Conservation (phyloP, 352 stramenopile species). For the Halophytophthora batemanensis region DNA sequence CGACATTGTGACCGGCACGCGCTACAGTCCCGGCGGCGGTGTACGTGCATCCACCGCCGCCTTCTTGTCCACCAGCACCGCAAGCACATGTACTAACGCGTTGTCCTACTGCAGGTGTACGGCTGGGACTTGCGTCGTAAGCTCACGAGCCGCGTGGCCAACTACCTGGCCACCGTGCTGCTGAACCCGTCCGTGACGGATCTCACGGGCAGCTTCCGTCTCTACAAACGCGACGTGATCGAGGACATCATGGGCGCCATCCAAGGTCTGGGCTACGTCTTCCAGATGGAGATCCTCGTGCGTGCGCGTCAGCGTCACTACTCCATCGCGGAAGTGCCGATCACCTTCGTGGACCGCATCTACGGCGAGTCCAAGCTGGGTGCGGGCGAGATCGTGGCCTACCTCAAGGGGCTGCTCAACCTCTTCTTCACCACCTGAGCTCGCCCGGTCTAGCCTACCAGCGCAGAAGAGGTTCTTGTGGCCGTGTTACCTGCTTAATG, state of each 20-base stretch:
- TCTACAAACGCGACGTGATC: conserved; percentile 96
- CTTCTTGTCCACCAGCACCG: too few species aligned
- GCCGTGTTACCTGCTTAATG: too few species aligned
- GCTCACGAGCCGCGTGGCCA: conserved; percentile 95
- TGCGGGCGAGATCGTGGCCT: conserved; percentile 96
- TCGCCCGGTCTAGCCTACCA: too few species aligned
- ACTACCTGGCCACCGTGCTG: conserved; percentile 97
- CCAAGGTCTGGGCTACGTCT: conserved; percentile 93
- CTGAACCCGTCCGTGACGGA: conserved; percentile 94
- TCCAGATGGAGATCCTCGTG: conserved; percentile 99
- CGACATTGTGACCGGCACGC: conserved; percentile 97
- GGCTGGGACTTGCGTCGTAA: conserved; percentile 97
- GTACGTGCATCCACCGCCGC: conserved; percentile 61
- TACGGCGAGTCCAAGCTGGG: conserved; percentile 99
- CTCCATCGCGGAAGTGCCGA: conserved; percentile 94
- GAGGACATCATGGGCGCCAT: conserved; percentile 93
- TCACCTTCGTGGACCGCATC: conserved; percentile 98
- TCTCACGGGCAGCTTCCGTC: conserved; percentile 96
- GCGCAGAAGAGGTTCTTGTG: too few species aligned
- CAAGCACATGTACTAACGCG: too few species aligned
- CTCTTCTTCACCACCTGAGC: conserved; percentile 97
- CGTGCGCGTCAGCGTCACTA: conserved; percentile 90
- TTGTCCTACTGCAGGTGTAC: conserved; percentile 89
- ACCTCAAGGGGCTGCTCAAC: conserved; percentile 94
- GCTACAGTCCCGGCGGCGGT: conserved; percentile 92